A percentile compares a stretch with the other conserved stretches of the same genome.
Conservation (phyloP, 305 asterid species). For the Plantago coronopus region DNA sequence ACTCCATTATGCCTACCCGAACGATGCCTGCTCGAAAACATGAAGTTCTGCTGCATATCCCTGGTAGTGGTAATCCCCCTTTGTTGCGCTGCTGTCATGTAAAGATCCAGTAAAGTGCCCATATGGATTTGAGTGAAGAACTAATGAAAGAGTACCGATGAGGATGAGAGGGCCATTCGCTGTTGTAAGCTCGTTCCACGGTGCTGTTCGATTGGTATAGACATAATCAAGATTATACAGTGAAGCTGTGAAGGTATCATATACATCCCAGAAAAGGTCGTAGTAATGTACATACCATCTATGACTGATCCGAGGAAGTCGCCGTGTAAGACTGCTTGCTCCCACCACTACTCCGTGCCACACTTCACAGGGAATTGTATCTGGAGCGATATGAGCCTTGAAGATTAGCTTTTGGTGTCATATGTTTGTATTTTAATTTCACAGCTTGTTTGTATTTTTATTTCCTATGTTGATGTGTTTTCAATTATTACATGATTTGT, state of each 20-base stretch:
- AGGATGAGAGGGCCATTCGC: constrained; percentile 56
- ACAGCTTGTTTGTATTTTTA: no score
- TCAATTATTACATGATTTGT: no score
- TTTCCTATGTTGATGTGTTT: no score
- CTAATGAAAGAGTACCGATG: constrained; percentile 36
- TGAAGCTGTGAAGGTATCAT: constrained; percentile 35
- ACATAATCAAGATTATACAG: constrained; percentile 56
- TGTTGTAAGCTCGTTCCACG: constrained; percentile 34
- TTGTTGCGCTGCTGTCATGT: constrained; percentile 31
- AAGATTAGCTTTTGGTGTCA: no score
- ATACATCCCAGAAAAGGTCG: constrained; percentile 42
- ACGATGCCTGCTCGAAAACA: constrained; percentile 48
- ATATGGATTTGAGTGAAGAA: constrained; percentile 6
- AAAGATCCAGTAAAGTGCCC: constrained; percentile 58
- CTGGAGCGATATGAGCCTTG: no score
- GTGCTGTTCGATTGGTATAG: constrained; percentile 35
- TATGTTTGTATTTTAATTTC: no score
- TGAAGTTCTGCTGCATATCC: constrained; percentile 50
- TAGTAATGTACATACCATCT: constrained; percentile 72
- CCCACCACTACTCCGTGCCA: no score
- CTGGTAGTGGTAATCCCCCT: constrained; percentile 46
- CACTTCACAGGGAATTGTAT: no score
- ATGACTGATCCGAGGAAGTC: constrained; percentile 41
- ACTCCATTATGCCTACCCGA: constrained; percentile 76
- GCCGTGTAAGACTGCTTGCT: no score